These are phyloP conservation scores for Collybia sordida DNA, from an alignment of 768 basidiomycete genomes.

Conservation along the genomic window DNA sequence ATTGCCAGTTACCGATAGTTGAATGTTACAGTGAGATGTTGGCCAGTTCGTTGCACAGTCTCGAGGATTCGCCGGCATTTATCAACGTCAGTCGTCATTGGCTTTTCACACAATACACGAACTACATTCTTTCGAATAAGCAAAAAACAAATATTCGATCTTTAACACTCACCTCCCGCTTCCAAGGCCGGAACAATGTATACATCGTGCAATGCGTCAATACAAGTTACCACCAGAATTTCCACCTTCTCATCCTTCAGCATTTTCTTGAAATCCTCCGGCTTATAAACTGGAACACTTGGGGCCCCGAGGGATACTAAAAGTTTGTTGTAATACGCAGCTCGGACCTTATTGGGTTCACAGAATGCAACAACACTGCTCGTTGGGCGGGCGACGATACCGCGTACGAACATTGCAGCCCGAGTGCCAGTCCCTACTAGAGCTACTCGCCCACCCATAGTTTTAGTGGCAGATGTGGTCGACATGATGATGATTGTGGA, in stretches of 20 bases:
- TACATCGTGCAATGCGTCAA: constrained; percentile 46
- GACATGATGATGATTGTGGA: constrained; percentile 18
- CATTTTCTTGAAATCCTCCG: constrained; percentile 44
- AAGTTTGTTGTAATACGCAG: constrained; percentile 43
- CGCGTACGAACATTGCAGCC: constrained; percentile 45
- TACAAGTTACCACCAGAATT: constrained; percentile 47
- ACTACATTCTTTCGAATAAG: constrained; percentile 21
- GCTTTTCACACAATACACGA: constrained; percentile 52
- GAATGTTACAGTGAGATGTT: constrained; percentile 41
- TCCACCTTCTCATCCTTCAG: constrained; percentile 43
- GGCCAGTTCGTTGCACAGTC: constrained; percentile 40
- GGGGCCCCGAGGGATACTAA: constrained; percentile 37
- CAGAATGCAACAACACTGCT: constrained; percentile 44
- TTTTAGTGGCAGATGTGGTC: constrained; percentile 7
- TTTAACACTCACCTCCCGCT: constrained; percentile 34
- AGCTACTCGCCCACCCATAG: constrained; percentile 35
- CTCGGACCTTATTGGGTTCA: constrained; percentile 45
- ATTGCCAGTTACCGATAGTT: constrained; percentile 35
- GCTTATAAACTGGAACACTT: constrained; percentile 36
- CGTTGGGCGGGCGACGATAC: constrained; percentile 41
- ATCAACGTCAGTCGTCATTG: constrained; percentile 50
- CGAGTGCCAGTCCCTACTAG: constrained; percentile 42
- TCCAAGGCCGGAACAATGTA: constrained; percentile 45
- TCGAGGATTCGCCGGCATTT: constrained; percentile 47
- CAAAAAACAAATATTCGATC: background rate